Conservation (phyloP, 1,284 basidiomycete genomes). For the Malassezia sp. region DNA sequence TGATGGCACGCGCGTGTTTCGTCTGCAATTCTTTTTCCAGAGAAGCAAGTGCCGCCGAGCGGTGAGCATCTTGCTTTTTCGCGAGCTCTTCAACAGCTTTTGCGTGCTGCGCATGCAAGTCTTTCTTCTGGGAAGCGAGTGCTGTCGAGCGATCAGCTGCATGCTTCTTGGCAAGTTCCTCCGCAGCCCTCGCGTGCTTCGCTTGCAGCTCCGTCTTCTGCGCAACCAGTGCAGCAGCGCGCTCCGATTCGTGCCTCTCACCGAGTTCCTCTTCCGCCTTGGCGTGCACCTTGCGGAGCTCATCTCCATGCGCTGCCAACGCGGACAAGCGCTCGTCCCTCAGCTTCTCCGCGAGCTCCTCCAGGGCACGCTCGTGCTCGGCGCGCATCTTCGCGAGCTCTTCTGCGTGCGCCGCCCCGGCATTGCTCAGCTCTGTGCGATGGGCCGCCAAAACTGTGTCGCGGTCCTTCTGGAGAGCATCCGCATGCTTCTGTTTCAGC, state of each 20-base stretch:
- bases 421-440: background rate
- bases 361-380: background rate
- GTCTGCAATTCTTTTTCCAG: background rate
- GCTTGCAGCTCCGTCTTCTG: background rate
- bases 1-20: background rate
- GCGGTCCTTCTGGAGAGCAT: background rate
- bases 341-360: background rate
- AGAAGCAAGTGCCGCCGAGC: no score
- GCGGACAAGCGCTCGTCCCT: background rate
- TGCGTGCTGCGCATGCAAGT: background rate
- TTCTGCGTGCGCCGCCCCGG: constrained; percentile 2
- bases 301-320: no score
- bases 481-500: background rate
- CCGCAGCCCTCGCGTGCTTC: background rate
- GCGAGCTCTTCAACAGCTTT: background rate
- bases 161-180: constrained; percentile 1
- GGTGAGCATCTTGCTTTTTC: no score
- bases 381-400: constrained; percentile 6
- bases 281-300: no score
- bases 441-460: no score
- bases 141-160: background rate
- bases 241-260: constrained; percentile 1
- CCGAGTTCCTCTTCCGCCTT: no score
- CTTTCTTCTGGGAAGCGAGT: background rate
- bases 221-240: background rate